Base-by-base conservation (phyloP, 805 yeast genomes). In the Wickerhamiella australiensis region DNA sequence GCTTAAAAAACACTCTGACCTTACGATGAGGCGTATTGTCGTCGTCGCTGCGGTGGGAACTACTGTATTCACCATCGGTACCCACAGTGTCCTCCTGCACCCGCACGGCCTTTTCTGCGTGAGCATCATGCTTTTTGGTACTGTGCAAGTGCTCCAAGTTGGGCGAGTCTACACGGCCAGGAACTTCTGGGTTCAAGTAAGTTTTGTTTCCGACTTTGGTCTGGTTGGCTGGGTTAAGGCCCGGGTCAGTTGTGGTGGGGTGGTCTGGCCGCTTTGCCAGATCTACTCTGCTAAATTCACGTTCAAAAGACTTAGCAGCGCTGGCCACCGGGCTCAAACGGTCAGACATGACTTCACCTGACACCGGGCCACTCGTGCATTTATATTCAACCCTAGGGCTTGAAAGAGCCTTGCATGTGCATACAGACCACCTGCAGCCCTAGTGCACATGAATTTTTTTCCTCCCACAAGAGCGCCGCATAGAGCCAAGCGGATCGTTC, bases 201-300 rank as follows among this genome's bases (percentile, higher is more conserved):
- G 26, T 46, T 15, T 12, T 45, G 12, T 45, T 26, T 6, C 47
- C 47, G 26, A 13, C 20, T 22, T 35, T 41, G 42, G 63, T 67
- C 55, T 64, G 67, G 53, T 63, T 56, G 12, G 37, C 44, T 7
- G 66, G 63, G 37, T 63, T 65, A 45, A 64, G 53, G 4, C 65
- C 67, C 1, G 65, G 61, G 48, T 64, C 68, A 5, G 36, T 13
- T 2, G 56, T 43, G 47, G 38, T 52, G 35, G 52, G 47, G 7
- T 57, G 57, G 5, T 50, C 51, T 5, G 53, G 51, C 6, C 48
- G 49, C 11, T 51, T 52, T 13, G 58, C 56, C 20, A 57, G 13
- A 42, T 57, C 59, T 13, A 55, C 4, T 11, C 47, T 49, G 26
- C 43, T 22, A 31, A 54, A 36, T 1, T 25, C 47, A 5, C 51